Percentiles rank a stretch among this genome's conserved stretches.
These are phyloP conservation scores for Pythium folliculosum DNA, from an alignment of 352 stramenopile species.

Conservation along the genomic window DNA sequence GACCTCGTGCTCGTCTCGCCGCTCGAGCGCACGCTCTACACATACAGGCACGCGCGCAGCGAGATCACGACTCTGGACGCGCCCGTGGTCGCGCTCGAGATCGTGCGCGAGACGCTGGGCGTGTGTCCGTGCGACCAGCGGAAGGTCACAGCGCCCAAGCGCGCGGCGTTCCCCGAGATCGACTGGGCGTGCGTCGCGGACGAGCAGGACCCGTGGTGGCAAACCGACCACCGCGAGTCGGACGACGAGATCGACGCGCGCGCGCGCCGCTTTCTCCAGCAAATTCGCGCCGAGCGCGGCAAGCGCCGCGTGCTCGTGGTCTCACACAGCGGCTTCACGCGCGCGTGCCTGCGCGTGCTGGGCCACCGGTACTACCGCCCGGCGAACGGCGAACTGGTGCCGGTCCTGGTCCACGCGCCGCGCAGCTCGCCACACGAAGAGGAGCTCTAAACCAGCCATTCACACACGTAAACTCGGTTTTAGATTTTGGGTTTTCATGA, in stretches of 20 bases:
- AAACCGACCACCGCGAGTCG: constrained; percentile 55
- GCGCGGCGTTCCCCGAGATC: constrained; percentile 42
- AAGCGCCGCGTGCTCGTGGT: constrained; percentile 57
- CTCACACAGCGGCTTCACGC: constrained; percentile 69
- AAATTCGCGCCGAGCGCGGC: constrained; percentile 38
- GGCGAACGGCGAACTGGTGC: constrained; percentile 67
- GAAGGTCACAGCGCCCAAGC: constrained; percentile 42
- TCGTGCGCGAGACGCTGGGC: constrained; percentile 62
- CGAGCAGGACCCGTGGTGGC: constrained; percentile 62
- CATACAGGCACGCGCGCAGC: constrained; percentile 47
- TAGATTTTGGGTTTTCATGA: neutral
- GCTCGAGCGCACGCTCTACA: constrained; percentile 67
- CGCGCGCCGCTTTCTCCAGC: constrained; percentile 48
- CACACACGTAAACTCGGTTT: neutral
- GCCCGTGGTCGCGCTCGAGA: constrained; percentile 55
- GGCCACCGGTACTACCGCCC: constrained; percentile 67
- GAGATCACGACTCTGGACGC: constrained; percentile 23
- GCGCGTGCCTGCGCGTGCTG: constrained; percentile 57
- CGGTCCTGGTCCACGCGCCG: constrained; percentile 41
- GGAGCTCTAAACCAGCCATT: neutral
- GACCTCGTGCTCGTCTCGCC: constrained; percentile 68
- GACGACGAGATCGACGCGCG: constrained; percentile 57
- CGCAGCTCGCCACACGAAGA: neutral
- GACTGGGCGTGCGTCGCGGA: constrained; percentile 49
- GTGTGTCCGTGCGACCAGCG: constrained; percentile 68